A percentile compares a stretch with the other conserved stretches of the same genome.
Conservation (phyloP, 768 basidiomycete genomes). For the Amyloporia xantha region DNA sequence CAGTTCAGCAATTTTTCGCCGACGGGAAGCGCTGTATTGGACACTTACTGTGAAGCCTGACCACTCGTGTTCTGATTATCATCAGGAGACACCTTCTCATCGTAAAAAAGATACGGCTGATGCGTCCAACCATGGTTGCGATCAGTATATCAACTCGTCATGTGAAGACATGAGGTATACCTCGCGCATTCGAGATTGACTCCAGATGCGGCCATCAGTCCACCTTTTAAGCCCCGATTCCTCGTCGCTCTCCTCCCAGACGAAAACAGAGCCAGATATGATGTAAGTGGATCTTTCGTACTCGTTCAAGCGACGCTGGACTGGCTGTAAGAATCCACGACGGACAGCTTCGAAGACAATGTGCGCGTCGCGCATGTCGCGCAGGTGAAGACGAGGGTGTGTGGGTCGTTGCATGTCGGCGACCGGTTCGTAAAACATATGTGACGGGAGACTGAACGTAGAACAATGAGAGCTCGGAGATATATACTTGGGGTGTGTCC, state of each 20-base stretch:
- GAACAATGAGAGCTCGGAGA: too few relatives aligned
- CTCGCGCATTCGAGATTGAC: slow-evolving; percentile 62
- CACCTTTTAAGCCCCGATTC: slow-evolving; percentile 60
- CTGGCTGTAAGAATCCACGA: slow-evolving; percentile 41
- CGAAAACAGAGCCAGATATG: slow-evolving; percentile 56
- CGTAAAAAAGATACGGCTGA: slow-evolving; percentile 66
- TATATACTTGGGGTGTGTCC: too few relatives aligned
- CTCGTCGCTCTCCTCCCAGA: slow-evolving; percentile 66
- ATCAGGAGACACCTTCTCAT: slow-evolving; percentile 48
- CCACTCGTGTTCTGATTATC: slow-evolving; percentile 32
- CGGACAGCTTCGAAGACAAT: slow-evolving; percentile 61
- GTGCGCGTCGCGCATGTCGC: slow-evolving; percentile 61
- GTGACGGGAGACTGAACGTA: not conserved
- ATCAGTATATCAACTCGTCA: slow-evolving; percentile 6
- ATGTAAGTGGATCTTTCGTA: slow-evolving; percentile 49
- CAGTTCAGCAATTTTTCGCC: slow-evolving; percentile 5
- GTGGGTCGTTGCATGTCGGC: slow-evolving; percentile 54
- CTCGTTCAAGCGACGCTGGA: slow-evolving; percentile 55
- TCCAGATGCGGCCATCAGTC: slow-evolving; percentile 69
- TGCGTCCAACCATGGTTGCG: slow-evolving; percentile 4
- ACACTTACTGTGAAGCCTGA: slow-evolving; percentile 31
- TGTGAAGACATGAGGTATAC: slow-evolving; percentile 20
- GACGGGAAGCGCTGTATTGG: slow-evolving; percentile 1
- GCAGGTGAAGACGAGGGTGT: slow-evolving; percentile 57
- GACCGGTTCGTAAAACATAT: slow-evolving; percentile 30